Conservation (phyloP, 345 rosid genomes). For the Lepidium didymum region DNA sequence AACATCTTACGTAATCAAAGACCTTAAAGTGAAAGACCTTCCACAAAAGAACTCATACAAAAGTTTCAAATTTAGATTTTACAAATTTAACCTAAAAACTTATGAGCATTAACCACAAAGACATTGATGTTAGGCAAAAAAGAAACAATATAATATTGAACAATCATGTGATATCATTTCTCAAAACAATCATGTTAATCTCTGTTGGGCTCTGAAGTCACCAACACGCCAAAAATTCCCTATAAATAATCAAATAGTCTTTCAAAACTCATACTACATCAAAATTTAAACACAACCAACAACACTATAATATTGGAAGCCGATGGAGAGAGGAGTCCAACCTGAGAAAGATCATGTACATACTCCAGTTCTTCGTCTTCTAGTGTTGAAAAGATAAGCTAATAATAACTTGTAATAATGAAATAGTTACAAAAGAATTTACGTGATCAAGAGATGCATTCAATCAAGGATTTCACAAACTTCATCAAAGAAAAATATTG, state of each 20-base stretch:
- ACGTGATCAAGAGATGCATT: background rate
- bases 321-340: background rate
- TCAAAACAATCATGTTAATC: too few species aligned
- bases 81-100: background rate
- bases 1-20: too few species aligned
- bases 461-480: background rate
- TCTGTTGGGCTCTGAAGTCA: too few species aligned
- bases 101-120: background rate
- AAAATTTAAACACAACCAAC: background rate
- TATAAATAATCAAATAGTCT: too few species aligned
- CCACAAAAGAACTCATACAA: too few species aligned
- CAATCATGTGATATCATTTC: background rate
- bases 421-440: background rate
- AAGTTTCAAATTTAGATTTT: background rate
- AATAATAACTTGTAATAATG: background rate
- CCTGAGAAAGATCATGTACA: background rate
- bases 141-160: too few species aligned
- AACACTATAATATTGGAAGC: background rate
- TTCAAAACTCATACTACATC: background rate
- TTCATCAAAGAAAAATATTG: background rate
- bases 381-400: background rate
- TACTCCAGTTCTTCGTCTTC: background rate
- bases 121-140: background rate
- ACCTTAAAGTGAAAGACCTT: too few species aligned
- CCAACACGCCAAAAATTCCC: too few species aligned